A percentile compares a stretch with the other conserved stretches of the same genome.
phyloP scores from a whole-genome alignment of 345 rosid species.

The Pseudoturritis turrita region DNA sequence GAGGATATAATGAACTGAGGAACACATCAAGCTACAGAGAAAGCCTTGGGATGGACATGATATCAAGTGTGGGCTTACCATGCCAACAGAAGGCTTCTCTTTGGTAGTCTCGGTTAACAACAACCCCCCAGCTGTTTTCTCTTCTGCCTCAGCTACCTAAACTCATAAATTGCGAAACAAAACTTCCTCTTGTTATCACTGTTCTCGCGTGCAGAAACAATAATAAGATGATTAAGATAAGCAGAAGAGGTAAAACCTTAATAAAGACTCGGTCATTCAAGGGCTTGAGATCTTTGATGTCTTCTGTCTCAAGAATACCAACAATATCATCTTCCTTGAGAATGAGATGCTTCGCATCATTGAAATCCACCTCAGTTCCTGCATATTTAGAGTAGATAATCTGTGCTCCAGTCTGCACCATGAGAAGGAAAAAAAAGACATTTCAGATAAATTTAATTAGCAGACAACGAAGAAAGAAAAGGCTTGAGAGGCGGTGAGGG shows the following conservation, averaged over 20 bases:
- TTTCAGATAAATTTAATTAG: not conserved
- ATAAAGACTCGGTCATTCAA: conserved; percentile 83
- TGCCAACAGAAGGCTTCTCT: conserved; percentile 92
- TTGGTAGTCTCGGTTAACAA: conserved; percentile 75
- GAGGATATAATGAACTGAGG: not conserved
- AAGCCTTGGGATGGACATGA: not conserved
- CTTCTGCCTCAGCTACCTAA: conserved; percentile 89
- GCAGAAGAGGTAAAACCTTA: conserved; percentile 43
- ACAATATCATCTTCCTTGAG: conserved; percentile 92
- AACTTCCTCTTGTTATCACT: not conserved
- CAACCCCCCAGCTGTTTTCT: conserved; percentile 94
- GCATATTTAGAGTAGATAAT: conserved; percentile 88
- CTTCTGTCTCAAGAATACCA: conserved; percentile 90
- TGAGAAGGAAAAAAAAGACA: not conserved
- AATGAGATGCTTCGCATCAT: conserved; percentile 73
- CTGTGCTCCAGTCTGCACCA: conserved; percentile 63
- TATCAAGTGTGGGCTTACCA: conserved; percentile 34
- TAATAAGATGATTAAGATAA: not conserved
- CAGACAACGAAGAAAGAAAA: not conserved
- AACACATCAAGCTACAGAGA: not conserved
- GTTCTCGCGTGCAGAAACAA: not conserved
- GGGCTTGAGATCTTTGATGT: conserved; percentile 90
- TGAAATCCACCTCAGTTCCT: conserved; percentile 83
- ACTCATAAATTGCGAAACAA: not conserved
- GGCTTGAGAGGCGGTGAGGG: not conserved